Conservation (phyloP, 164 flowering plant species). For the Stephania yunnanensis region DNA sequence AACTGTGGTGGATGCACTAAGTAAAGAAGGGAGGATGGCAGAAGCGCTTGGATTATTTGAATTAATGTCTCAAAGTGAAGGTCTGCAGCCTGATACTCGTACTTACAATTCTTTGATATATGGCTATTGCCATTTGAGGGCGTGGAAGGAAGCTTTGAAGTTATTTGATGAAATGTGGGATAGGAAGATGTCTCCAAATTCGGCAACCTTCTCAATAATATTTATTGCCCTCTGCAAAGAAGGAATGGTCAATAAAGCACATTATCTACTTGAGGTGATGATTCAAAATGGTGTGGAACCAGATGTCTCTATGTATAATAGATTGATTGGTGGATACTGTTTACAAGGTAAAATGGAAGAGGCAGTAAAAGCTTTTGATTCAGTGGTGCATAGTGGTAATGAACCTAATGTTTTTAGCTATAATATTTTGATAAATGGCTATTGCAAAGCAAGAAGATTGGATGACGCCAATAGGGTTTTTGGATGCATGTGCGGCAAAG, state of each 20-base stretch:
- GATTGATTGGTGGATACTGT: not conserved
- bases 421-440: not conserved
- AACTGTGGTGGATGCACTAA: not conserved
- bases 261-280: not conserved
- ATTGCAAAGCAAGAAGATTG: slow-evolving; percentile 1
- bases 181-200: slow-evolving; percentile 16
- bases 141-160: slow-evolving; percentile 3
- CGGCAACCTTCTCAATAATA: not conserved
- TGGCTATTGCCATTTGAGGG: slow-evolving; percentile 14
- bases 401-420: not conserved
- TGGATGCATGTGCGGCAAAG: not conserved
- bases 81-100: slow-evolving; percentile 1
- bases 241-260: not conserved
- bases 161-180: slow-evolving; percentile 11
- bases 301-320: not conserved
- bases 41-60: not conserved
- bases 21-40: slow-evolving; percentile 8
- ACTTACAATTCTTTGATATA: slow-evolving; percentile 16
- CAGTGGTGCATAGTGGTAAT: not conserved
- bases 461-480: not conserved
- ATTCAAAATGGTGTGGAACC: not conserved
- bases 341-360: slow-evolving; percentile 6
- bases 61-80: slow-evolving; percentile 3
- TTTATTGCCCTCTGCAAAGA: not conserved
- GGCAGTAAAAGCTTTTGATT: not conserved